These are phyloP conservation scores for Globisporangium radiosum DNA, from an alignment of 352 stramenopile species.

Conservation along the genomic window DNA sequence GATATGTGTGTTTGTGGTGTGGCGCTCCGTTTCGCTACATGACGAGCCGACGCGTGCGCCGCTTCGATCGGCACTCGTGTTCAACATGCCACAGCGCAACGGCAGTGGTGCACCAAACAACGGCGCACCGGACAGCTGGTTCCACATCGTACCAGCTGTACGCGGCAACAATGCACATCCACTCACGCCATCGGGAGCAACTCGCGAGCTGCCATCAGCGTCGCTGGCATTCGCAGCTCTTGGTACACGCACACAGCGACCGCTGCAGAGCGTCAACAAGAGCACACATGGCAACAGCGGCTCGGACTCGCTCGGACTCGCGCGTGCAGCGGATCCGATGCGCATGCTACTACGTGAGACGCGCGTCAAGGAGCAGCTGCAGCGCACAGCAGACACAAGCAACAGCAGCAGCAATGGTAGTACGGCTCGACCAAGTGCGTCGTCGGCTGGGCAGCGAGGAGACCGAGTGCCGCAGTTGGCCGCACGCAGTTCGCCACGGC, in stretches of 20 bases:
- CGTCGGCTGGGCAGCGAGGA: background rate
- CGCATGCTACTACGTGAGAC: slow-evolving; percentile 22
- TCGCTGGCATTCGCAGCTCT: background rate
- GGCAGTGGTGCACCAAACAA: background rate
- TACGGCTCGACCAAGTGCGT: background rate
- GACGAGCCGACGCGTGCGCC: too few species aligned
- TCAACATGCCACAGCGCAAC: background rate
- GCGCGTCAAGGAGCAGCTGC: slow-evolving; percentile 8
- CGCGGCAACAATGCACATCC: slow-evolving; percentile 10
- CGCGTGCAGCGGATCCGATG: slow-evolving; percentile 22
- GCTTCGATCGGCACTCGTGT: background rate
- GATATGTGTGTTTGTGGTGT: too few species aligned
- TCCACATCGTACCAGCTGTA: slow-evolving; percentile 13
- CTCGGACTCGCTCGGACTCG: slow-evolving; percentile 27
- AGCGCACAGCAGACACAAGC: background rate
- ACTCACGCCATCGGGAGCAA: background rate
- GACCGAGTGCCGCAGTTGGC: background rate
- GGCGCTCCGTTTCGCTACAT: too few species aligned
- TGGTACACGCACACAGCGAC: background rate
- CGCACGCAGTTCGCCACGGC: slow-evolving; percentile 4
- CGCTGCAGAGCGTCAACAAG: background rate
- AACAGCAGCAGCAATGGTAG: background rate
- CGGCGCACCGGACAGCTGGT: slow-evolving; percentile 16
- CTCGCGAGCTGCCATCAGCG: background rate
- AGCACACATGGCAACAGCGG: background rate